These are phyloP conservation scores for Colletotrichum somersetense DNA, from an alignment of 2,329 filamentous ascomycete species.

Conservation along the genomic window DNA sequence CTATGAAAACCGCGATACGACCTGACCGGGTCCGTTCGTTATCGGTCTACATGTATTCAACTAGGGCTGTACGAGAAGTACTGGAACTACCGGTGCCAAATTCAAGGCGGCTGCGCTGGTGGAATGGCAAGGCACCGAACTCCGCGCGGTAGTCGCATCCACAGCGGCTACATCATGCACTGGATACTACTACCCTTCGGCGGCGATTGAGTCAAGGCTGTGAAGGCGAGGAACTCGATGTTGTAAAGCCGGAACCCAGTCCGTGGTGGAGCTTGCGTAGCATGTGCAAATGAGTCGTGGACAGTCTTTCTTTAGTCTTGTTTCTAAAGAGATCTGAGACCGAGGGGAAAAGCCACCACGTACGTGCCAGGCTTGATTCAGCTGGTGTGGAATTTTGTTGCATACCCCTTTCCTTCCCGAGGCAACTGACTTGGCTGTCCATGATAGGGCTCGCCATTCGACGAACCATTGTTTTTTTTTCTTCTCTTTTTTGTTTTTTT, in stretches of 20 bases:
- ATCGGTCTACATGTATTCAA: neutral
- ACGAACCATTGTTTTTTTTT: neutral
- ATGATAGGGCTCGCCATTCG: neutral
- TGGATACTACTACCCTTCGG: neutral
- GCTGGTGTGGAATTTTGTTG: neutral
- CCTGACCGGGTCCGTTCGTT: neutral
- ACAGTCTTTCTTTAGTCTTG: neutral
- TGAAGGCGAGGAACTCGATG: neutral
- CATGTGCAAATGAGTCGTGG: neutral
- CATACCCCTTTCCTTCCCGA: neutral
- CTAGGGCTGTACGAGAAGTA: neutral
- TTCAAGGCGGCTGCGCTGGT: neutral
- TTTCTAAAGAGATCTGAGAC: neutral
- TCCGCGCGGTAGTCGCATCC: neutral
- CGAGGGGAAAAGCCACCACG: neutral
- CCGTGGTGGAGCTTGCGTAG: neutral
- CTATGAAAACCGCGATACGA: neutral
- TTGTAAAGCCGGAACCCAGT: slow-evolving; percentile 2
- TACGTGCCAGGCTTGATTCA: neutral
- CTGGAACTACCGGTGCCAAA: neutral
- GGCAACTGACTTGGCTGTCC: neutral
- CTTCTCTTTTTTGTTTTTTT: no score
- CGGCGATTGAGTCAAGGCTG: slow-evolving; percentile 1
- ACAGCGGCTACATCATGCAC: neutral
- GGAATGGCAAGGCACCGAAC: neutral